phyloP scores from a whole-genome alignment of 148 eudicot species.

The Rhododendron williamsianum region DNA sequence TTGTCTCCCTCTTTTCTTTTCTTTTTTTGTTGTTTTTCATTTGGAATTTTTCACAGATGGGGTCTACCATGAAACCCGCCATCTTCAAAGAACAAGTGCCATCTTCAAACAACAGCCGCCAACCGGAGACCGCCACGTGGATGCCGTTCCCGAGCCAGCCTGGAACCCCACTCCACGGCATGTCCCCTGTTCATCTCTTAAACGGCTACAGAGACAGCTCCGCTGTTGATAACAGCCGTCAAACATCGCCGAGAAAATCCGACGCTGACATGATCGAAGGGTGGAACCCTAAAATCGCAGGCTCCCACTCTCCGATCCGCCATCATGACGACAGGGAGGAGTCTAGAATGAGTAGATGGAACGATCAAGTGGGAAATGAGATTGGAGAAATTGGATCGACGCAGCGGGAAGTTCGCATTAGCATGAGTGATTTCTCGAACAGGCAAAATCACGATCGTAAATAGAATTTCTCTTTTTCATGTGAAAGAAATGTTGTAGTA shows the following conservation, averaged over 20 bases:
- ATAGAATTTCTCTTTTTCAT: background rate
- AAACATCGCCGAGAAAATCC: background rate
- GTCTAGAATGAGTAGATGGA: background rate
- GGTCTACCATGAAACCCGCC: conserved; percentile 48
- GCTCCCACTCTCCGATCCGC: background rate
- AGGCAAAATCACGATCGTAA: background rate
- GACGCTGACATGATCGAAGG: background rate
- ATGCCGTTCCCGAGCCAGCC: conserved; percentile 20
- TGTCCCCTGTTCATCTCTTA: conserved; percentile 24
- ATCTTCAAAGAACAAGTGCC: conserved; percentile 42
- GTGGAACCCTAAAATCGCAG: background rate
- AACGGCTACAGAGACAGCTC: conserved; percentile 2
- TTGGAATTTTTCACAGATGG: conserved; percentile 34
- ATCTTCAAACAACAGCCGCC: conserved; percentile 17
- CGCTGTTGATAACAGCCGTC: conserved; percentile 1
- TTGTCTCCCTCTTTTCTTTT: too few species aligned
- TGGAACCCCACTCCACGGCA: conserved; percentile 18
- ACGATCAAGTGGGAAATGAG: too few species aligned
- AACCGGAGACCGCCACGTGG: background rate
- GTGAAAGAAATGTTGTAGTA: background rate
- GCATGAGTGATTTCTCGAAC: too few species aligned
- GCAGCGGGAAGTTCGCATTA: too few species aligned
- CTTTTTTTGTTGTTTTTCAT: background rate
- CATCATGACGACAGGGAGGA: background rate
- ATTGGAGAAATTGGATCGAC: background rate